Evolutionary conservation across 441 rosid species (phyloP), one percentile per base, ranked within the genome.

Genomic region (California macrophylla): DNA sequence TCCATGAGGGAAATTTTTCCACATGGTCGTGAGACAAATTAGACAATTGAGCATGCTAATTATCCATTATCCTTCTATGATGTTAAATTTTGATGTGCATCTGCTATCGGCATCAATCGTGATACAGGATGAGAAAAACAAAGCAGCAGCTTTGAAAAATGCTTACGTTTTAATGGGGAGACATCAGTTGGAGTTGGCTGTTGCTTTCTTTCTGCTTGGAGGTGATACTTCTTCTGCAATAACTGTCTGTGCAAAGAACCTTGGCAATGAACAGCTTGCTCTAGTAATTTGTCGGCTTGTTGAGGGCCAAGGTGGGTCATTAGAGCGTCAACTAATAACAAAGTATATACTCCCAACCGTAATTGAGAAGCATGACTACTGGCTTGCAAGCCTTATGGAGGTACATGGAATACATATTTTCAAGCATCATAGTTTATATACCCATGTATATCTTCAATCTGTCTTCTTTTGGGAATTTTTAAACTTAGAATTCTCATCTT

Each of bases 121-220:
- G 75, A 70, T 71, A 67, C 82, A 93, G 97, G 98, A 91, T 78
- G 98, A 93, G 77, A 93, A 88, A 79, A 86, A 91, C 75, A 93
- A 87, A 83, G 88, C 96, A 61, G 98, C 97, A 72, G 97, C 97
- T 76, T 77, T 93, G 74, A 93, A 93, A 85, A 91, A 93, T 86
- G 98, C 97, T 16, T 93, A 91, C 79, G 97, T 93, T 76, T 85
- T 93, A 75, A 85, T 93, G 90, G 96, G 98, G 42, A 88, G 88
- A 76, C 98, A 93, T 82, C 97, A 93, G 70, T 79, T 91, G 78
- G 97, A 89, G 84, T 77, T 91, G 78, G 97, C 98, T 67, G 75
- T 84, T 79, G 96, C 95, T 71, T 91, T 93, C 85, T 93, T 93
- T 79, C 84, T 93, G 70, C 97, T 93, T 70, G 98, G 98, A 74